A percentile compares a stretch with the other conserved stretches of the same genome.
Conservation (phyloP, 495 filamentous ascomycete genomes). For the Podospora tetraspora region DNA sequence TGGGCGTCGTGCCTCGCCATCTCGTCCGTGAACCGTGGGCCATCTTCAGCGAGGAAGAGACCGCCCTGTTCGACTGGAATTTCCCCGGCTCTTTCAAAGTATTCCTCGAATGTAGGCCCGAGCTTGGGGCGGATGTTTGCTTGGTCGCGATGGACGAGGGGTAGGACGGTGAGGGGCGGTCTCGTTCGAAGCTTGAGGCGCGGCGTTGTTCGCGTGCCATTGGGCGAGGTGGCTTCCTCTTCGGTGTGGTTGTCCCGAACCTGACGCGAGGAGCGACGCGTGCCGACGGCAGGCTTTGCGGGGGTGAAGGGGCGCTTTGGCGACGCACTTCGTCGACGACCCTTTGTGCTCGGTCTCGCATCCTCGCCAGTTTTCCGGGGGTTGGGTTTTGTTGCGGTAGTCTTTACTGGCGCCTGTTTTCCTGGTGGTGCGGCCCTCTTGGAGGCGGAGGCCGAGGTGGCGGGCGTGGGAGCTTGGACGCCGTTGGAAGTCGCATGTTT, state of each 20-base stretch:
- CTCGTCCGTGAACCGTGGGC: slow-evolving; percentile 46
- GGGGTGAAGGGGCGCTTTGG: slow-evolving; percentile 30
- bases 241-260: slow-evolving; percentile 26
- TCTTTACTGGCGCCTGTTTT: slow-evolving; percentile 19
- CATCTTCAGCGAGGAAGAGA: slow-evolving; percentile 52
- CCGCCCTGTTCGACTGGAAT: slow-evolving; percentile 47
- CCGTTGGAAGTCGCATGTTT: slow-evolving; percentile 16
- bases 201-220: slow-evolving; percentile 28
- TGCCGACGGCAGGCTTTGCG: slow-evolving; percentile 33
- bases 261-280: slow-evolving; percentile 36
- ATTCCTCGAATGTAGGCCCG: slow-evolving; percentile 49
- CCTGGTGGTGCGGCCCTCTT: slow-evolving; percentile 18
- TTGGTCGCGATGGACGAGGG: slow-evolving; percentile 52
- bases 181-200: slow-evolving; percentile 42
- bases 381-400: slow-evolving; percentile 19
- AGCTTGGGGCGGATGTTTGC: slow-evolving; percentile 42
- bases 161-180: slow-evolving; percentile 35
- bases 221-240: slow-evolving; percentile 20
- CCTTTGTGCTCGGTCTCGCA: background rate
- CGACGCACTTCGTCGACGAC: slow-evolving; percentile 30
- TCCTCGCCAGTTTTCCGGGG: slow-evolving; percentile 13
- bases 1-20: slow-evolving; percentile 48
- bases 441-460: slow-evolving; percentile 13
- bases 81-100: slow-evolving; percentile 39
- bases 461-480: slow-evolving; percentile 10